These are phyloP conservation scores for Carex littledalei DNA, from an alignment of 176 grass and related monocot genomes.

Conservation along the genomic window DNA sequence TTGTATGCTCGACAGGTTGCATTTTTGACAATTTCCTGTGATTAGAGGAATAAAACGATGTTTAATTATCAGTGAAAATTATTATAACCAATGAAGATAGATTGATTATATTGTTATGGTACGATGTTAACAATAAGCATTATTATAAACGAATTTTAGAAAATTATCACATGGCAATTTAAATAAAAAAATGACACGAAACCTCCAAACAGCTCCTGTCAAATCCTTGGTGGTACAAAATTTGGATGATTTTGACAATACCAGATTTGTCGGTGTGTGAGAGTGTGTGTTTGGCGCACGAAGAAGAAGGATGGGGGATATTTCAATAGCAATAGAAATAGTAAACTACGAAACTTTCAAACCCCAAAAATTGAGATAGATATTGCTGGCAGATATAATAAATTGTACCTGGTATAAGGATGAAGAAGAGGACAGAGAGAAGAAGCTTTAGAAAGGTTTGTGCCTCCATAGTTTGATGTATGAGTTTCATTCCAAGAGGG, in stretches of 20 bases:
- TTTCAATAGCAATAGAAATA: not conserved
- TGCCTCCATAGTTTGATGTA: slow-evolving; percentile 8
- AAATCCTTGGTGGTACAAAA: not conserved
- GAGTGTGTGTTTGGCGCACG: not conserved
- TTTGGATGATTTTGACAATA: not conserved
- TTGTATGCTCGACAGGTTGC: slow-evolving; percentile 36
- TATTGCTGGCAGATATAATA: not conserved
- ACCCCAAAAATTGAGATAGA: not conserved
- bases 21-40: slow-evolving; percentile 11
- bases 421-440: slow-evolving; percentile 20
- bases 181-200: not conserved
- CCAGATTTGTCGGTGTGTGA: not conserved
- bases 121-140: not conserved
- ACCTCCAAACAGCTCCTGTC: not conserved
- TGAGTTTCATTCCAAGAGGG: not conserved
- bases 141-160: not conserved
- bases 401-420: slow-evolving; percentile 27
- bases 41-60: not conserved
- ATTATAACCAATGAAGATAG: not conserved
- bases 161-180: not conserved
- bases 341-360: not conserved
- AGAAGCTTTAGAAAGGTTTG: slow-evolving; percentile 14
- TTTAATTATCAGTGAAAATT: not conserved
- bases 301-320: not conserved
- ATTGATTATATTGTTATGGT: not conserved